Evolutionary conservation across 1,284 basidiomycete species (phyloP), one percentile per base, ranked within the genome.

Genomic region (Apiotrichum brassicae): DNA sequence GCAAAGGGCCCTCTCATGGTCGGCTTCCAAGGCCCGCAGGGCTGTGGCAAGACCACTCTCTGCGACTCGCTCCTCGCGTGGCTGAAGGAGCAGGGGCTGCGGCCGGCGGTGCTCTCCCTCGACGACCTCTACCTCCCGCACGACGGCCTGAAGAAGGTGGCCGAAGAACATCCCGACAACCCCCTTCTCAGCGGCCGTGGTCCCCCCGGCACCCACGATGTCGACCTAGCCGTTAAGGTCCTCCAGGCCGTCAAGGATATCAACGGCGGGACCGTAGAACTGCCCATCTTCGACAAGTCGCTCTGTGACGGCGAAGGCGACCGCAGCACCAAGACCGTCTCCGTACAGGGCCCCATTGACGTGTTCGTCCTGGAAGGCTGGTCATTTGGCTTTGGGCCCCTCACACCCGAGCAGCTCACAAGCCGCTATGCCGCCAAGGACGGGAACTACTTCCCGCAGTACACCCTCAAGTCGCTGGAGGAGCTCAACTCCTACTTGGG

Each of bases 241-340:
- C 30, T 51, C 5, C 23, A 40, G 18, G 38, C 41, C 4, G 44
- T 54, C 20, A 24, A 41, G 33, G 8, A 23, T 22, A 53, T 57
- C 48, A 57, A 57, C 36, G 36, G 30, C n/a, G 48, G 44, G 6
- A 41, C 39, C 22, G 51, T 50, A 22, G 48, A 48, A 3, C 38
- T 57, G 1, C 93, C 93, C 0, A 74, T 80, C 22, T 97, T 92
- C 63, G 90, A 97, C 64, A 97, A 97, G 76, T 86, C 84, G 57
- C 67, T 84, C 34, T 81, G 80, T 61, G 70, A 71, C 34, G 92
- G 92, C 1, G 78, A 86, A 67, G 93, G 93, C 0, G 93, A 97
- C 68, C 82, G 93, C 6, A 69, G 81, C 8, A 67, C 76, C 7
- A 75, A 76, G 28, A 67, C 62, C 1, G 51, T 65, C 8, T 35